A percentile compares a stretch with the other conserved stretches of the same genome.
Conservation (phyloP, 805 yeast genomes). For the Saturnispora gosingensis region DNA sequence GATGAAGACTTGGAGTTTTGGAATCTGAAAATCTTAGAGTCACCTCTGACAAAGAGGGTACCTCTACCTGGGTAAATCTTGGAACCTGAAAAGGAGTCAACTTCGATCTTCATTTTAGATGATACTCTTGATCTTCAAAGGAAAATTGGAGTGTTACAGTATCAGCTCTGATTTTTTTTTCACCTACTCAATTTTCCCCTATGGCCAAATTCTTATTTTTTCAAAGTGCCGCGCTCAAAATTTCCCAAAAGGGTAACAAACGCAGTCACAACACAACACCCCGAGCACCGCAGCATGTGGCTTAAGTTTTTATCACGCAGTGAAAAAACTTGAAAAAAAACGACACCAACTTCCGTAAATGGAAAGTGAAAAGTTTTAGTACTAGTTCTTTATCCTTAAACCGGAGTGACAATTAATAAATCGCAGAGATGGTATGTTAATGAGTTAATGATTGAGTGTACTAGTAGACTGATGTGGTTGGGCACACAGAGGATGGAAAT, state of each 20-base stretch:
- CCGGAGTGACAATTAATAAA: slow-evolving; percentile 82
- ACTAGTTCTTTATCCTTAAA: slow-evolving; percentile 28
- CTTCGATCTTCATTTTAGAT: slow-evolving; percentile 87
- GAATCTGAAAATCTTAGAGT: slow-evolving; percentile 99
- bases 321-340: neutral
- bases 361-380: neutral
- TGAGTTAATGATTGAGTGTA: no score
- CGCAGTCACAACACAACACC: neutral
- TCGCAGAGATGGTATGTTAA: slow-evolving; percentile 86
- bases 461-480: no score
- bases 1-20: slow-evolving; percentile 95
- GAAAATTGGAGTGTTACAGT: neutral
- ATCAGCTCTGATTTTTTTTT: neutral
- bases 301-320: neutral
- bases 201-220: neutral
- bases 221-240: neutral
- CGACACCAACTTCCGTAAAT: neutral
- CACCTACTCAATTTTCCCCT: neutral
- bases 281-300: neutral
- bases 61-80: slow-evolving; percentile 99
- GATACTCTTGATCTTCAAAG: neutral
- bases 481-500: no score
- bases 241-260: neutral
- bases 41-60: slow-evolving; percentile 98
- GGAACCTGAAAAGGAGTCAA: slow-evolving; percentile 98